Conservation (phyloP, 768 basidiomycete species). For the Pulveroboletus sp. region DNA sequence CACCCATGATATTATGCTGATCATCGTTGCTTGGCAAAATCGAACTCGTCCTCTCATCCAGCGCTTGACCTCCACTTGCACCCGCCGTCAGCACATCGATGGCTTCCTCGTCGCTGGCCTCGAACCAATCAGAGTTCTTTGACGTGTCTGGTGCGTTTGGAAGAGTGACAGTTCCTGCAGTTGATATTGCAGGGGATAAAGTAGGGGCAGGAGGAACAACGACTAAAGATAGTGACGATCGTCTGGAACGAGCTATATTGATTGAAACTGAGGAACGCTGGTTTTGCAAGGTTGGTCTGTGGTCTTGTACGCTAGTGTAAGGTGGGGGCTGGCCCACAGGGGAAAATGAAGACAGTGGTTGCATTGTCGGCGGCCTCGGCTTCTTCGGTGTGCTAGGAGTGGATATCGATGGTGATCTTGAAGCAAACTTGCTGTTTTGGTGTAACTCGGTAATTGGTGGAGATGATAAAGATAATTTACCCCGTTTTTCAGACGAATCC, state of each 20-base stretch:
- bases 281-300: slow-evolving; percentile 34
- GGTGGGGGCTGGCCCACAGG: slow-evolving; percentile 66
- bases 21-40: slow-evolving; percentile 31
- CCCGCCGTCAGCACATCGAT: slow-evolving; percentile 81
- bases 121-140: slow-evolving; percentile 68
- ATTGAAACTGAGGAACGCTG: slow-evolving; percentile 44
- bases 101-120: slow-evolving; percentile 83
- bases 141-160: slow-evolving; percentile 39
- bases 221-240: slow-evolving; percentile 59
- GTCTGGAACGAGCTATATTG: slow-evolving; percentile 43
- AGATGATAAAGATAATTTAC: slow-evolving; percentile 50
- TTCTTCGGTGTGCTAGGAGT: slow-evolving; percentile 18
- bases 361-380: slow-evolving; percentile 26
- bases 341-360: slow-evolving; percentile 14
- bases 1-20: slow-evolving; percentile 15
- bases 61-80: slow-evolving; percentile 73
- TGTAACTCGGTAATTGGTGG: slow-evolving; percentile 38
- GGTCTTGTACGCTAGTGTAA: slow-evolving; percentile 41
- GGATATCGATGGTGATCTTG: slow-evolving; percentile 22
- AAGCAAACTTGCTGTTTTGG: slow-evolving; percentile 17
- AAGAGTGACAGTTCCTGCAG: slow-evolving; percentile 28
- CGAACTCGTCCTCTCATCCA: slow-evolving; percentile 80
- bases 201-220: slow-evolving; percentile 39
- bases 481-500: slow-evolving; percentile 44
- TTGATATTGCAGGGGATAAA: slow-evolving; percentile 39